Evolutionary conservation across 805 yeast genomes (phyloP), one percentile per base, ranked within the genome.

Genomic region (Spathaspora gorwiae): DNA sequence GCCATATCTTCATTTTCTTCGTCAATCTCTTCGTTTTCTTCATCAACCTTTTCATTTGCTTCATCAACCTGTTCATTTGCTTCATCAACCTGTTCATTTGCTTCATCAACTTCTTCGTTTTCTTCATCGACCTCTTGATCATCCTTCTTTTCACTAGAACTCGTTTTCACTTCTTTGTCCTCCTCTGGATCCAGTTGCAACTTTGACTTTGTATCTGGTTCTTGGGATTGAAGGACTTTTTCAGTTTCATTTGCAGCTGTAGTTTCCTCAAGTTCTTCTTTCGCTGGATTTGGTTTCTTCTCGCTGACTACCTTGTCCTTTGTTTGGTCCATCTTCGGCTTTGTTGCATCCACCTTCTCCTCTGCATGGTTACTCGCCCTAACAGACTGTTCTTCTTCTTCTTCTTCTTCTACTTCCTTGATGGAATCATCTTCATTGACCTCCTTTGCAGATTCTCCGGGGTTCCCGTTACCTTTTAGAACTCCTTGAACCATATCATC

Each of bases 401-500:
- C 11, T 19, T 41, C 31, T 4, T 26, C 30, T 7, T 12, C 37
- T 12, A 3, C 33, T 37, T 30, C 29, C 37, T 41, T 41, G 34
- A 14, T 42, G 13, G 14, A 39, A 35, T 19, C 24, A 30, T 7
- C 26, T 33, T 26, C 30, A 14, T 38, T 19, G 13, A 26, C 36
- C 29, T 47, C 45, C 14, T 8, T 26, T 29, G 37, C 45, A 6
- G 36, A 10, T 36, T 37, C 36, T 2, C 13, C 43, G 10, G 27
- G 34, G 12, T 35, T 37, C 10, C 26, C 26, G 34, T 38, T 32
- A 11, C 36, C 49, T 34, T 43, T 66, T 54, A 76, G 65, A n/a
- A 78, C 79, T 37, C 64, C 66, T 44, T 70, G 69, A 40, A 76
- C 71, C 56, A 79, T 77, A 38, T 66, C 71, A 52, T 78, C 82